Evolutionary conservation across 2,329 filamentous ascomycete species (phyloP), one percentile per base, ranked within the genome.

Genomic region (Ophiostoma piceae): DNA sequence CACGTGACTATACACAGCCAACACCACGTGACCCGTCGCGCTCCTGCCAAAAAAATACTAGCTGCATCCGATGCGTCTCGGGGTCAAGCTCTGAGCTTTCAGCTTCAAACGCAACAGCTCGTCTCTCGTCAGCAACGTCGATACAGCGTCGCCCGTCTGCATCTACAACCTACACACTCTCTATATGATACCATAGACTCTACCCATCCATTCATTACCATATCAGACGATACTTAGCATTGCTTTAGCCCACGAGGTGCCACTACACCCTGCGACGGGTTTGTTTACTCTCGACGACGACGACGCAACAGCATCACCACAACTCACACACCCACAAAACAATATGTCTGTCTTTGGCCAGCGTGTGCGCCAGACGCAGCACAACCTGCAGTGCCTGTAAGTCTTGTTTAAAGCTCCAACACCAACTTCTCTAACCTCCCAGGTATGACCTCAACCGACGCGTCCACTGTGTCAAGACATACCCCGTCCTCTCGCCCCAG

Each of bases 401-500:
- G 26, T 29, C 14, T 19, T 54, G 12, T 16, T 19, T 5, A 16
- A 4, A 7, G 16, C 16, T 16, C 43, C 14, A 19, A 5, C 43
- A 47, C 16, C 43, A 47, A 7, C 7, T 32, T 19, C 47, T 26
- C 41, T 70, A 35, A 69, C 68, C 22, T 2, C 26, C 1, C 67
- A 90, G 87, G 71, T 89, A 89, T 74, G 84, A 87, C 70, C 78
- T 89, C 41, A 79, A 83, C 60, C 82, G 84, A 71, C 85, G 87
- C 71, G 80, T 88, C 66, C 82, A 89, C 76, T 81, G 86, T 74
- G 82, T 88, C 67, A 85, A 87, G 74, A 83, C 83, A 3, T 89
- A 89, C 74, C 88, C 88, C 0, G 80, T 88, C 22, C 81, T 82
- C 71, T 88, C 87, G 1, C 83, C 86, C 1, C 88, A 90, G 75